Conservation (phyloP, 176 grass and related monocot species). For the Avena insularis region DNA sequence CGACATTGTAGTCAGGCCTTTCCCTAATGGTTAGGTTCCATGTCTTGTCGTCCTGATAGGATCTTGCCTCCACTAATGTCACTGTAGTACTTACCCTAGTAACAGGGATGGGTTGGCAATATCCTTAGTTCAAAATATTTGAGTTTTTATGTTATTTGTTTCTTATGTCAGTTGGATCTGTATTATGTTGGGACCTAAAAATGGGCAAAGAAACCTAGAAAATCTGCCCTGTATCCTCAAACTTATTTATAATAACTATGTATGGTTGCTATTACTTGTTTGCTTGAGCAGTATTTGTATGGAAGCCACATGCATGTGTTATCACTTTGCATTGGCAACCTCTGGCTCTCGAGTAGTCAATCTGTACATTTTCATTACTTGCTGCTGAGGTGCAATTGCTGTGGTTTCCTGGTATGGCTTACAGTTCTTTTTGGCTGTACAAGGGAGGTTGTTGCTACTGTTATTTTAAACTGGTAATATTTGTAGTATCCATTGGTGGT, state of each 20-base stretch:
- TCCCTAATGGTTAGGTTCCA: slow-evolving; percentile 22
- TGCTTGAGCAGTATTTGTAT: slow-evolving; percentile 45
- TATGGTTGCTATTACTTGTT: slow-evolving; percentile 33
- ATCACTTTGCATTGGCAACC: slow-evolving; percentile 2
- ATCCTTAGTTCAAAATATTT: slow-evolving; percentile 26
- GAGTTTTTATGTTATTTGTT: slow-evolving; percentile 32
- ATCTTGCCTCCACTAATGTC: slow-evolving; percentile 10
- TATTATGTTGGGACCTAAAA: slow-evolving; percentile 28
- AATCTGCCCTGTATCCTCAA: not conserved
- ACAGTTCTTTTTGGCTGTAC: not conserved
- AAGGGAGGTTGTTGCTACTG: not conserved
- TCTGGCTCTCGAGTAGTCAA: slow-evolving; percentile 25
- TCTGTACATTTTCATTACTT: not conserved
- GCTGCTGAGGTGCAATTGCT: not conserved
- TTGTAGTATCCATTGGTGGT: not conserved
- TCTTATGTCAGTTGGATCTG: slow-evolving; percentile 22
- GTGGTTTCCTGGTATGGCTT: slow-evolving; percentile 18
- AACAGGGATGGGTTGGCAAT: slow-evolving; percentile 31
- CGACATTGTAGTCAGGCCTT: not conserved
- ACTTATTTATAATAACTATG: slow-evolving; percentile 30
- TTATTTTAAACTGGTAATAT: not conserved
- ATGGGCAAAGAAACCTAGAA: slow-evolving; percentile 6
- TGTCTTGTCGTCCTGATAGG: slow-evolving; percentile 34
- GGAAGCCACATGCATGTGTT: slow-evolving; percentile 21
- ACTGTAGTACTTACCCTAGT: slow-evolving; percentile 36